These are phyloP conservation scores for Aegilops longissima DNA, from an alignment of 176 grass and related monocot species.

Conservation along the genomic window DNA sequence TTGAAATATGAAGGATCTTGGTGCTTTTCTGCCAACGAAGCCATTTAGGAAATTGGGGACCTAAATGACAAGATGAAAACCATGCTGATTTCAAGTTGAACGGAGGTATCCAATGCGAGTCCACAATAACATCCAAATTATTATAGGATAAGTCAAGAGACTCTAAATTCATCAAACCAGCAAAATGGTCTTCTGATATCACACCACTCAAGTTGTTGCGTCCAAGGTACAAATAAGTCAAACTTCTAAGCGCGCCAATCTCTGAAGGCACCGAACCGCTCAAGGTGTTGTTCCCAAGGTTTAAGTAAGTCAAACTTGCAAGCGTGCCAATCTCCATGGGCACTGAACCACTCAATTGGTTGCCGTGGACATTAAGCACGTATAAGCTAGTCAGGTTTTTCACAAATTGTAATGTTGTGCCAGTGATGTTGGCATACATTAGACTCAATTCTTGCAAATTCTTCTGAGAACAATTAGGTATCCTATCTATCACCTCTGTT, in stretches of 20 bases:
- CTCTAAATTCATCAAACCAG: background rate
- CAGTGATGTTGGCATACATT: background rate
- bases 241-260: background rate
- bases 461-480: background rate
- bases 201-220: constrained; percentile 9
- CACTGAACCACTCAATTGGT: background rate
- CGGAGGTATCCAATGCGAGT: constrained; percentile 21
- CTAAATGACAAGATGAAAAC: background rate
- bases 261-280: background rate
- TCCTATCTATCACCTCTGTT: background rate
- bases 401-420: background rate
- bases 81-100: background rate
- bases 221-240: background rate
- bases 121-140: background rate
- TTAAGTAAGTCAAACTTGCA: background rate
- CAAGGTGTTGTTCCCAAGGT: constrained; percentile 4
- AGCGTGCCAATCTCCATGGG: no score
- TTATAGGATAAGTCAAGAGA: background rate
- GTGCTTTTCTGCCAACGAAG: background rate
- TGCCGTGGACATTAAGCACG: constrained; percentile 1
- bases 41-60: background rate
- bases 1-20: background rate
- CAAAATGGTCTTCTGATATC: constrained; percentile 23
- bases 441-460: background rate
- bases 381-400: background rate